Percentiles rank a stretch among this genome's conserved stretches.
Conservation (phyloP, 495 filamentous ascomycete species). For the Glonium stellatum region DNA sequence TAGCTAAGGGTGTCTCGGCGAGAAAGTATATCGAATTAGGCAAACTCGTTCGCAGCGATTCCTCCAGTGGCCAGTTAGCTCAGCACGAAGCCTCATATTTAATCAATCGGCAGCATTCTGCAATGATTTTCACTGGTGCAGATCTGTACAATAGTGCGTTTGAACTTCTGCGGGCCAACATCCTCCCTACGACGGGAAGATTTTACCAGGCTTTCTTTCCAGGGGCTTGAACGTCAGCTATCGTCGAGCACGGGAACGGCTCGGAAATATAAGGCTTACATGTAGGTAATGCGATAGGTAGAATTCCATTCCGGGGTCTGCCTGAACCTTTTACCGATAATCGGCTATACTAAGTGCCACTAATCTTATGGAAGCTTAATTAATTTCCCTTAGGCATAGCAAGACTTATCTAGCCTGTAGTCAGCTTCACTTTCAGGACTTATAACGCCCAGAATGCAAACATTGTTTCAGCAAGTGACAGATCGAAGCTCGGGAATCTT, state of each 20-base stretch:
- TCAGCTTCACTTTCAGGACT: neutral
- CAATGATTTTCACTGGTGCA: neutral
- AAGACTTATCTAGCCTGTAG: too few species aligned
- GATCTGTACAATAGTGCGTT: neutral
- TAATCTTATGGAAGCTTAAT: too few species aligned
- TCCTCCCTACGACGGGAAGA: neutral
- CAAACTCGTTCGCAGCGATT: neutral
- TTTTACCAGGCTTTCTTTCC: neutral
- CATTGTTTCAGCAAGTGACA: neutral
- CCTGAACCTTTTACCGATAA: neutral
- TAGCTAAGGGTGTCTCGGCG: neutral
- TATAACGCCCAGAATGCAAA: neutral
- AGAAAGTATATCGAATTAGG: neutral
- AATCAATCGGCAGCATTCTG: neutral
- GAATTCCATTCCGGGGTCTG: neutral
- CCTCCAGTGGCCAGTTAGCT: neutral
- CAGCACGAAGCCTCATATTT: neutral
- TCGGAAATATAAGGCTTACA: neutral
- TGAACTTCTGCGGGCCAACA: neutral
- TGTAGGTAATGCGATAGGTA: neutral
- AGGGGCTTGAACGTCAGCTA: neutral
- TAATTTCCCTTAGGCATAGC: too few species aligned
- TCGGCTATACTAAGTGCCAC: too few species aligned
- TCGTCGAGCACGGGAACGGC: neutral
- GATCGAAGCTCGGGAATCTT: neutral